Base-by-base conservation (phyloP, 345 rosid genomes). In the Sonneratia alba region DNA sequence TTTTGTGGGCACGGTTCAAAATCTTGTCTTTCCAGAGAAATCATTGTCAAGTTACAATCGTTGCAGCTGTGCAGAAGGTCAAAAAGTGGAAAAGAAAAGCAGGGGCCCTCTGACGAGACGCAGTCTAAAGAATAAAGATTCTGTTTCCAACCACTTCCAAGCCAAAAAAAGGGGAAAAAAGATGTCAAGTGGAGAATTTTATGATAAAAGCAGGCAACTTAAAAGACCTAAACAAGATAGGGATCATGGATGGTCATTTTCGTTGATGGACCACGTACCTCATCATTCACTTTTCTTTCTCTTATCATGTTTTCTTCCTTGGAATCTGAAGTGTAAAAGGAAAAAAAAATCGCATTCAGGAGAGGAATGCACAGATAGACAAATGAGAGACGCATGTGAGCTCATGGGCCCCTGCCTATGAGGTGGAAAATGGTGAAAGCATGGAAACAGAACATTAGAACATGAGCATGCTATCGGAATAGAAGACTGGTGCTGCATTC, bases 391-490 rank as follows among this genome's bases (percentile, higher is more conserved):
- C 36, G 61, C 24, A 24, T 7, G 32, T 27, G 36, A 61, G 65
- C 36, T 61, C 15, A 22, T 61, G 36, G 36, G 36, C 24, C 61
- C 24, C 10, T 22, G 64, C 59, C n/a, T 59, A 42, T 47, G 51
- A 47, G 15, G 9, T 47, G 51, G 51, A 47, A 47, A 47, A 47
- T 47, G 51, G 51, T 47, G 51, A 61, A 12, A 22, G 61, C 43
- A n/a, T 27, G 65, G 57, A 56, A 70, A 80, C 75, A 37, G 27
- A 82, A 73, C 72, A 79, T 72, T 68, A 56, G 55, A 73, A 69
- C 70, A 63, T 69, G 74, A 81, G 64, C 64, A 27, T 59, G 78
- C 47, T 81, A 86, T 82, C 81, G 80, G 86, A 77, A 80, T 77
- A 59, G 73, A 80, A 85, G 78, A 37, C 47, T 62, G 37, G 27